These are phyloP conservation scores for Prinsepia uniflora DNA, from an alignment of 306 rosid species.

Conservation along the genomic window DNA sequence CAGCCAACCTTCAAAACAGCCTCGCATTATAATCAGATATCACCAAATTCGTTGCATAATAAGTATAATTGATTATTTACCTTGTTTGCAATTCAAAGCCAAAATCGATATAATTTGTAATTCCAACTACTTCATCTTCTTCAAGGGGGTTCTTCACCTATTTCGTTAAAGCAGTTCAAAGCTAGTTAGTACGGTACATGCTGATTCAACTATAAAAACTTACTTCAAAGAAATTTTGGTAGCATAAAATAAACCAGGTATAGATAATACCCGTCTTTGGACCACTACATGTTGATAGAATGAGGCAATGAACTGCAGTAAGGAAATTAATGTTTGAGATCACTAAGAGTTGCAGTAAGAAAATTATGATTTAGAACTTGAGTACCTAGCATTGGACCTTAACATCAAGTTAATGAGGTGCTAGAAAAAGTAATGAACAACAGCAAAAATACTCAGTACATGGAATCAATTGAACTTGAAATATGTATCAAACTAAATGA, in stretches of 20 bases:
- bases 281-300: slow-evolving; percentile 96
- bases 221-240: neutral
- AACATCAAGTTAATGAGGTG: neutral
- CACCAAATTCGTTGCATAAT: slow-evolving; percentile 15
- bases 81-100: slow-evolving; percentile 87
- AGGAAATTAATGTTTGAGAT: slow-evolving; percentile 21
- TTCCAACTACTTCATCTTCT: slow-evolving; percentile 74
- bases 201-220: neutral
- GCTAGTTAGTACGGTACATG: slow-evolving; percentile 18
- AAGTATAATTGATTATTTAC: slow-evolving; percentile 34
- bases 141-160: slow-evolving; percentile 94
- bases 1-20: slow-evolving; percentile 53
- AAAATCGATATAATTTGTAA: slow-evolving; percentile 91
- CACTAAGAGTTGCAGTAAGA: neutral
- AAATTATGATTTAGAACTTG: neutral
- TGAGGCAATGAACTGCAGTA: slow-evolving; percentile 85
- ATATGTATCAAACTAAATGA: slow-evolving; percentile 9
- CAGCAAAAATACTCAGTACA: neutral
- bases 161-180: slow-evolving; percentile 32
- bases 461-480: slow-evolving; percentile 2
- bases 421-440: neutral
- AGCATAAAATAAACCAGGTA: slow-evolving; percentile 12
- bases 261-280: slow-evolving; percentile 77
- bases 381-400: neutral
- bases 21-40: neutral